Evolutionary conservation across 1,284 basidiomycete species (phyloP).

Genomic region (Ceratobasidium sp.): DNA sequence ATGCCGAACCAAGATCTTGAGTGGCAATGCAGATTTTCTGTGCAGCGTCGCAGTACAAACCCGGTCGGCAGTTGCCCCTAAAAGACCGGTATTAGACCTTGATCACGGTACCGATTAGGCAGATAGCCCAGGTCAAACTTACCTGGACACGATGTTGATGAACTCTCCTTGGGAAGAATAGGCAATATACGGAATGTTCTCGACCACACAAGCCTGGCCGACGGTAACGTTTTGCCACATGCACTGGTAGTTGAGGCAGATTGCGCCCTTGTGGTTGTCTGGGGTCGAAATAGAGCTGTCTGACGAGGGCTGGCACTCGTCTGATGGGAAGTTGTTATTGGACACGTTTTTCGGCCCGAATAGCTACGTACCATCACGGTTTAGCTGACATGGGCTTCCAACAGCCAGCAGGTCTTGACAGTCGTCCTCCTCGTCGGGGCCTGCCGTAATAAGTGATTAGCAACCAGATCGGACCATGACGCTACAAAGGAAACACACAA

Average conservation of each 20-base stretch:
- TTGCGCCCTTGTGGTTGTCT: constrained; percentile 78
- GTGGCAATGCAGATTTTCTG: constrained; percentile 64
- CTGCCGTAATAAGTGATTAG: not conserved
- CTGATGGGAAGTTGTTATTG: constrained; percentile 52
- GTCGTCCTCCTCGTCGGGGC: constrained; percentile 78
- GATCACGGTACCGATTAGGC: constrained; percentile 47
- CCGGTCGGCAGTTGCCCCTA: constrained; percentile 71
- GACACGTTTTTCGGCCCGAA: not conserved
- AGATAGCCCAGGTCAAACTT: constrained; percentile 1
- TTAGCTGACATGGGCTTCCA: constrained; percentile 78
- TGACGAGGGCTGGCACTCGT: constrained; percentile 74
- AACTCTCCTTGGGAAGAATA: constrained; percentile 67
- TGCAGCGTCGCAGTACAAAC: constrained; percentile 78
- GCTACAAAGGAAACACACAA: constrained; percentile 53
- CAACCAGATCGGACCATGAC: not conserved
- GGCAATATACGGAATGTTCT: constrained; percentile 80
- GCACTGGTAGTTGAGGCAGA: constrained; percentile 83
- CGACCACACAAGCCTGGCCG: constrained; percentile 69
- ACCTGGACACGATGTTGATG: constrained; percentile 80
- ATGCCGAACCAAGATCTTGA: constrained; percentile 64
- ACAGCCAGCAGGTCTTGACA: constrained; percentile 70
- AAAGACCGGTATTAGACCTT: constrained; percentile 2
- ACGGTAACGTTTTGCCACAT: constrained; percentile 78
- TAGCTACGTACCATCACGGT: constrained; percentile 76
- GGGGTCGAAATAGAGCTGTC: constrained; percentile 71